Evolutionary conservation across 2,329 filamentous ascomycete genomes (phyloP), one percentile per base, ranked within the genome.

Genomic region (Phialophora verrucosa): DNA sequence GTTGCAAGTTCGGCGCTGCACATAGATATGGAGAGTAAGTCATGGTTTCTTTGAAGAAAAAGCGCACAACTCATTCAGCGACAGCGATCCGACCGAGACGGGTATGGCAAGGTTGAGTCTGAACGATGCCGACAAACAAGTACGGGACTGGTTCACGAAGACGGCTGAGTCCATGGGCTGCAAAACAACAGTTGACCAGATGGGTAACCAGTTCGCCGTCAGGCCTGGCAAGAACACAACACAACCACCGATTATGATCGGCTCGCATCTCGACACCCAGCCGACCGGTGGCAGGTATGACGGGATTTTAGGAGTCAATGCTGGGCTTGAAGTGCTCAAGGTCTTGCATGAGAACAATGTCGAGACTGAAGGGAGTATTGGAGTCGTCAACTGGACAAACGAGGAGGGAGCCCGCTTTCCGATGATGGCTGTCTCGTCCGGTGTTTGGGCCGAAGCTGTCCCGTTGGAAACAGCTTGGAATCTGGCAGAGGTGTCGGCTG

Each of bases 321-420:
- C 91, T 0, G 91, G 88, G 0, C 81, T 95, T 0, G 91, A 95
- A 77, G 88, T 90, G 76, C 79, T 95, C 14, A 85, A 83, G 66
- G 84, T 87, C 0, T 79, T 96, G 53, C 83, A 88, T 4, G 91
- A 93, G 20, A 85, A 88, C 67, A 81, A 85, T 25, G 81, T 90
- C 1, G 84, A 90, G 73, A 93, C 91, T 0, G 84, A 90, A 53
- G 90, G 87, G 47, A 88, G 89, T 1, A 83, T 93, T 0, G 91
- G 90, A 0, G 86, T 93, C 0, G 87, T 93, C 2, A 92, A 93
- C 73, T 92, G 89, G 90, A 93, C 90, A 2, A 91, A 91, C 74
- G 91, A 95, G 79, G 92, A 95, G 79, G 91, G 91, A 2, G 91
- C 91, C 0, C 85, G 91, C 0, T 94, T 94, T 69, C 90, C 91